These are phyloP conservation scores for Ustilago curta DNA, from an alignment of 1,284 basidiomycete species.

Conservation along the genomic window DNA sequence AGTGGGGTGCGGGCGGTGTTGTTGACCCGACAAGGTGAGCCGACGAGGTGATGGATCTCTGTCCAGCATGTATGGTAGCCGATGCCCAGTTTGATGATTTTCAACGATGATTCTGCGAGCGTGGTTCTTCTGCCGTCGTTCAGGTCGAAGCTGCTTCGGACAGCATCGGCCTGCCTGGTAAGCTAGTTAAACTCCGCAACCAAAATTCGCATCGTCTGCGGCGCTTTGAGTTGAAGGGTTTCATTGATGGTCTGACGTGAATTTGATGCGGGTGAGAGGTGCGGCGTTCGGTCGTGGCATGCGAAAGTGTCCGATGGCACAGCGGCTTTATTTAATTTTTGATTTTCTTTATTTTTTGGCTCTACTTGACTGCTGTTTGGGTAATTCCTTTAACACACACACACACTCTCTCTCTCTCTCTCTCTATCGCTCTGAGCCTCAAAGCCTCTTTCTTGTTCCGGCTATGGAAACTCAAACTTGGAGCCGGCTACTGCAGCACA, in stretches of 20 bases:
- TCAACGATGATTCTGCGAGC: background rate
- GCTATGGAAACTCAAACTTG: too few relatives aligned
- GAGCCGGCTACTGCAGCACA: too few relatives aligned
- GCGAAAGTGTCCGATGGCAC: conserved; percentile 31
- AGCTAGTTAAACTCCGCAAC: conserved; percentile 19
- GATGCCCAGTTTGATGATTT: background rate
- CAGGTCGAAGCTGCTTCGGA: conserved; percentile 23
- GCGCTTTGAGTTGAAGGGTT: too few relatives aligned
- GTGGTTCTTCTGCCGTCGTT: conserved; percentile 11
- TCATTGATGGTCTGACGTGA: too few relatives aligned
- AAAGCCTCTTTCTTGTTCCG: too few relatives aligned
- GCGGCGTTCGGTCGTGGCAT: conserved; percentile 32
- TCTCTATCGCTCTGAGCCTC: too few relatives aligned
- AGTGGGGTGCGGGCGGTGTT: conserved; percentile 39
- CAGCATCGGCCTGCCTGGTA: conserved; percentile 35
- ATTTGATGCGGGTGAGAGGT: conserved; percentile 16
- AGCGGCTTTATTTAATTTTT: too few relatives aligned
- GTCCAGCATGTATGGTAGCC: background rate
- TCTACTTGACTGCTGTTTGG: too few relatives aligned
- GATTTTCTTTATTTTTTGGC: too few relatives aligned
- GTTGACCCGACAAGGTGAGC: background rate
- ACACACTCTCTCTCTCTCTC: too few relatives aligned
- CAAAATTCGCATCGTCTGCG: background rate
- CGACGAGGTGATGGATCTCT: too few relatives aligned
- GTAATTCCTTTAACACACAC: too few relatives aligned